Evolutionary conservation across 116 monocot genomes (phyloP), one percentile per base, ranked within the genome.

Genomic region (Zostera marina): DNA sequence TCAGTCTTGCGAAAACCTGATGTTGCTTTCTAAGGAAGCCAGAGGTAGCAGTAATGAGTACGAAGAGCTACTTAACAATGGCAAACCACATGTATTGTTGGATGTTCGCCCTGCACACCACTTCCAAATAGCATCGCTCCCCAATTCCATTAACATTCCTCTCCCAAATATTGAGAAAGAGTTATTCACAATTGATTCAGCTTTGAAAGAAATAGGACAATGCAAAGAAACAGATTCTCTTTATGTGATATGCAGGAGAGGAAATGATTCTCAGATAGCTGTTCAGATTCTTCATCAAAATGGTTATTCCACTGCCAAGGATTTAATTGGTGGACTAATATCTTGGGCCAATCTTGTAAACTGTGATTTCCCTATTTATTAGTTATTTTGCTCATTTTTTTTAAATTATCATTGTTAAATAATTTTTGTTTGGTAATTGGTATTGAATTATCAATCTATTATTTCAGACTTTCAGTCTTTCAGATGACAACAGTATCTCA

Each of bases 61-160:
- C 63, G 89, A 89, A 61, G 61, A 63, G 52, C 7, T 64, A 11
- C 22, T 83, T 44, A 76, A 89, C 13, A 72, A 67, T 8, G 63
- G 72, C 2, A 71, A 89, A 42, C 76, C 79, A 24, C 90, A 86
- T 60, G 14, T 89, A 7, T 45, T 98, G 64, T 24, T 98, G 58
- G 96, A 98, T 58, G 96, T 90, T 16, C 77, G 96, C 4, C 90
- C 96, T 6, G 63, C 65, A 4, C 96, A 98, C 52, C 96, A 98
- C 49, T 89, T 82, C 68, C 72, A 72, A 47, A 89, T 89, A 54
- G 63, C 86, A 49, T 68, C 83, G 1, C 71, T 98, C 52, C 77
- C 90, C 8, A 63, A 79, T 15, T 85, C 96, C 3, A 64, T 98
- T 56, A 98, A 79, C 74, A 73, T 98, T 53, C 90, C 90, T 13